Evolutionary conservation across 495 filamentous ascomycete species (phyloP), one percentile per base, ranked within the genome.

Genomic region (Neurospora tetraspora): DNA sequence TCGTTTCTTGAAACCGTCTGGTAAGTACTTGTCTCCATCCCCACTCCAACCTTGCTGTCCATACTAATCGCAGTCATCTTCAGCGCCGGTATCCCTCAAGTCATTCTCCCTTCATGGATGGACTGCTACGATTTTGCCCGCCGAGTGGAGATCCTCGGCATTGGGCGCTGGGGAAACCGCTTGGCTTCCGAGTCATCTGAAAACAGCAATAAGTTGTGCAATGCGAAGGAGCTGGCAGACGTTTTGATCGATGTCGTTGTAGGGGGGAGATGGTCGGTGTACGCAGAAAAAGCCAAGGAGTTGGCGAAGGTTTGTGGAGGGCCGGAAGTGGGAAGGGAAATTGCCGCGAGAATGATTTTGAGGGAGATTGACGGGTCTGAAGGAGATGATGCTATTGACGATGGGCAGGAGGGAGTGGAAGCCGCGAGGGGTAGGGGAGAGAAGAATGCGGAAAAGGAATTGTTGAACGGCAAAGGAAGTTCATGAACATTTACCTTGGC

Each of bases 61-160:
- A 31, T 31, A 0, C 47, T 31, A 40, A 70, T 12, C 9, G 1
- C 53, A 10, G 5, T 71, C 18, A 18, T n/a, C 4, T 27, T 39
- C 27, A 87, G 86, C 71, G 82, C 81, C 8, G 85, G 86, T 2
- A 80, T 85, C 7, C 85, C 86, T 3, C 85, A 87, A 68, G 80
- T 88, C 2, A 75, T 88, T 4, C 80, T 88, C 1, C 85, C 87
- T 0, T 80, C 83, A 39, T 88, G 87, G 86, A 83, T 86, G 72
- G 87, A 88, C 72, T 85, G 82, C 36, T 88, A 84, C 53, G 87
- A 88, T 61, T 87, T 86, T 73, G 85, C 86, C 3, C 79, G 84
- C 10, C 76, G 86, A 23, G 84, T 82, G 3, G 87, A 88, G 73
- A 82, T 83, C 75, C 77, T 87, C 0, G 84, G 84, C 1, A 84